phyloP scores from a whole-genome alignment of 371 early-diverging fungal genomes.

The Lichtheimia hyalospora region DNA sequence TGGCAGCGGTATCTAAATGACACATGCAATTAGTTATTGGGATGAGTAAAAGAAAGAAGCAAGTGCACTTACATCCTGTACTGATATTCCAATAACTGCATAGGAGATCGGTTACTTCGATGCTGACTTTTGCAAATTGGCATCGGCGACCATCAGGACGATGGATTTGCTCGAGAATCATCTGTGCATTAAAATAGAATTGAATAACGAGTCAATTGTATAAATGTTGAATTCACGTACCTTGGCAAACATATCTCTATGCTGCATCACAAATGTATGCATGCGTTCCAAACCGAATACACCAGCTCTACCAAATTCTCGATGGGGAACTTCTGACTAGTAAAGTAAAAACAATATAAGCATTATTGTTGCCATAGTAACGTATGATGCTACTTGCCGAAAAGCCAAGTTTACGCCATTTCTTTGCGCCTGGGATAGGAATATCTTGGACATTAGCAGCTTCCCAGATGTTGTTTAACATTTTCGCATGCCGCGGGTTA shows the following conservation, averaged over 20 bases:
- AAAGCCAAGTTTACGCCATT: slow-evolving; percentile 74
- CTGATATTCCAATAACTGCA: slow-evolving; percentile 73
- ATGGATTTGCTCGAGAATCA: slow-evolving; percentile 61
- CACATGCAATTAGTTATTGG: neutral
- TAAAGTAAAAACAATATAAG: neutral
- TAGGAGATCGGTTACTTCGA: slow-evolving; percentile 70
- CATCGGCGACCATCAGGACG: slow-evolving; percentile 58
- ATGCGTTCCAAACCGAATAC: slow-evolving; percentile 67
- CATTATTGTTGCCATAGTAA: neutral
- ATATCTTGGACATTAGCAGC: slow-evolving; percentile 48
- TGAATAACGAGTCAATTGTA: neutral
- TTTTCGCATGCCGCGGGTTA: slow-evolving; percentile 48
- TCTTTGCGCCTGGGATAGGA: slow-evolving; percentile 33
- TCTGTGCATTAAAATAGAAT: slow-evolving; percentile 19
- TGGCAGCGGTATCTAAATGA: slow-evolving; percentile 44
- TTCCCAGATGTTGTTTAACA: slow-evolving; percentile 63
- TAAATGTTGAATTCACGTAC: slow-evolving; percentile 19
- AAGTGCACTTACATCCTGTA: slow-evolving; percentile 55
- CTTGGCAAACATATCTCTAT: slow-evolving; percentile 52
- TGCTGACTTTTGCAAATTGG: slow-evolving; percentile 66
- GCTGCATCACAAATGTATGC: slow-evolving; percentile 51
- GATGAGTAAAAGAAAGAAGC: neutral
- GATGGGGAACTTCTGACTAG: slow-evolving; percentile 63
- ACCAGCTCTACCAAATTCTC: slow-evolving; percentile 68
- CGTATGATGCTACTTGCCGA: slow-evolving; percentile 37